Evolutionary conservation across 441 rosid genomes (phyloP).

Genomic region (Jatropha multifida): DNA sequence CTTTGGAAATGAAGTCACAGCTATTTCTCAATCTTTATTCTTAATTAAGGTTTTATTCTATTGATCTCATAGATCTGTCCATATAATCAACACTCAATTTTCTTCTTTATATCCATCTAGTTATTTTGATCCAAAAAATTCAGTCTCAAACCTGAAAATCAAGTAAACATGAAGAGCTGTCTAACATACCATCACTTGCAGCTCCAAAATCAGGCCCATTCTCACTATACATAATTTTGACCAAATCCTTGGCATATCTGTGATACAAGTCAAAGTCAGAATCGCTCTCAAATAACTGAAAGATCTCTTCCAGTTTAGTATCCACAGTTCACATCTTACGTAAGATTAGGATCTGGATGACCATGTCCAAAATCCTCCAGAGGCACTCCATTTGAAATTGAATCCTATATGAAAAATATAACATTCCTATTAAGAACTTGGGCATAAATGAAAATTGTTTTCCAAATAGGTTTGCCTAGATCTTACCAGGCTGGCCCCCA

Average conservation of each 20-base stretch:
- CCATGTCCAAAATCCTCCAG: slow-evolving; percentile 96
- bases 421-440: slow-evolving; percentile 27
- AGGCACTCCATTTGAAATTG: slow-evolving; percentile 85
- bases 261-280: slow-evolving; percentile 27
- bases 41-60: neutral
- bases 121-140: neutral
- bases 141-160: neutral
- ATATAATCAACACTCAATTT: neutral
- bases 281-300: slow-evolving; percentile 7
- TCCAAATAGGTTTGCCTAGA: slow-evolving; percentile 8
- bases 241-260: slow-evolving; percentile 97
- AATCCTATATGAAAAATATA: slow-evolving; percentile 53
- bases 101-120: neutral
- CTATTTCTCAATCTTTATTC: neutral
- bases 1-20: neutral
- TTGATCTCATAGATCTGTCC: neutral
- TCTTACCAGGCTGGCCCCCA: slow-evolving; percentile 69
- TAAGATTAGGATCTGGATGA: slow-evolving; percentile 98
- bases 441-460: slow-evolving; percentile 15
- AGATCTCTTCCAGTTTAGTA: slow-evolving; percentile 11
- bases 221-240: slow-evolving; percentile 67
- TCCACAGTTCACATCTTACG: slow-evolving; percentile 46
- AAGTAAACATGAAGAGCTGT: slow-evolving; percentile 11
- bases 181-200: slow-evolving; percentile 85
- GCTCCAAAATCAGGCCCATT: slow-evolving; percentile 95